Evolutionary conservation across 176 grass and related monocot species (phyloP).

Genomic region (Cenchrus americanus): DNA sequence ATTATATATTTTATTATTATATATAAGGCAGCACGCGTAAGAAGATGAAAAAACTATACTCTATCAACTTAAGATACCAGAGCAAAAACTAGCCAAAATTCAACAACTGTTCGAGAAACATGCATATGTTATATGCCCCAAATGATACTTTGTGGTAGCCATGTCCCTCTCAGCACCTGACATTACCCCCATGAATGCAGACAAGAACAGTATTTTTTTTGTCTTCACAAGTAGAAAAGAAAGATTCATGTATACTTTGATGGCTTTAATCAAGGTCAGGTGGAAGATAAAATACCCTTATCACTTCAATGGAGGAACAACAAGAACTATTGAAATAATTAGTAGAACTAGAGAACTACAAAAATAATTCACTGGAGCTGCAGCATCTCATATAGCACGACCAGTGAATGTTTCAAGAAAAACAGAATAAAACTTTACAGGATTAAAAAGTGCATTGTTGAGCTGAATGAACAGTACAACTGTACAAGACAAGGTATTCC

Average conservation of each 20-base stretch:
- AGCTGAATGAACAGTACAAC: constrained; percentile 6
- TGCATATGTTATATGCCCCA: not conserved
- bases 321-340: not conserved
- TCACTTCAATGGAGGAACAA: not conserved
- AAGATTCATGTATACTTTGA: not conserved
- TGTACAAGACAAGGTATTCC: constrained; percentile 36
- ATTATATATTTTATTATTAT: not conserved
- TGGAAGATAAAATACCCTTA: not conserved
- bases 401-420: constrained; percentile 12
- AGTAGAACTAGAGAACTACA: not conserved
- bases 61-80: constrained; percentile 1
- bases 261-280: not conserved
- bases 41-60: not conserved
- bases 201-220: not conserved
- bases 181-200: not conserved
- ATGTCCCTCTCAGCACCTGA: not conserved
- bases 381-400: constrained; percentile 9
- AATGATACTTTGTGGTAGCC: not conserved
- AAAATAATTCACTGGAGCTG: not conserved
- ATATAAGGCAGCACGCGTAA: not conserved
- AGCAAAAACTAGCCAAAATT: not conserved
- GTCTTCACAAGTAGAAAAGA: not conserved
- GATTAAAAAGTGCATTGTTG: not conserved
- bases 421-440: constrained; percentile 1
- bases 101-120: not conserved